Evolutionary conservation across 306 rosid species (phyloP), one percentile per base, ranked within the genome.

Genomic region (Dalbergia cochinchinensis): DNA sequence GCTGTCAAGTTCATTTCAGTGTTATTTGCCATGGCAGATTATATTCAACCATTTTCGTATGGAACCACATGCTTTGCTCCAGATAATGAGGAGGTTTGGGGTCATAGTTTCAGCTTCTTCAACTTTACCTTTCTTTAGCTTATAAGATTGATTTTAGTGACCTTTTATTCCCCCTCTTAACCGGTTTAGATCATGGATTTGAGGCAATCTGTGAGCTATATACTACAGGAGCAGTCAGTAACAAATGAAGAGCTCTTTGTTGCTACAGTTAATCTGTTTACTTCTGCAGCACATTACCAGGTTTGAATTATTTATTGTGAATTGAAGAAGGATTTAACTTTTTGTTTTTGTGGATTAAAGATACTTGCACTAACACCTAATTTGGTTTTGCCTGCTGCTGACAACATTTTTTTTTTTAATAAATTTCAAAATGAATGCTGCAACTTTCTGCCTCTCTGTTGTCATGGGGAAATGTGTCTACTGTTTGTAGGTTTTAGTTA

Each of bases 241-340:
- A 79, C 82, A 64, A 86, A 92, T 84, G 95, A 95, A 89, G 92
- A 91, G 80, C 94, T 95, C 71, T 89, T 94, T 82, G 89, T 87
- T 79, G 92, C 99, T 61, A 77, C 82, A 18, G 83, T 94, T 55
- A 90, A 90, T 81, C 69, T 94, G 74, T 87, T 92, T 50, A 88
- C 91, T 50, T 89, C 97, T 79, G 95, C 97, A 41, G 97, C 97
- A 18, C 82, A 76, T 77, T 80, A 85, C 87, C 97, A 95, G 97
- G 99, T 94, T 71, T 75, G 87, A 37, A 74, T 67, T 73, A 26
- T 8, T 15, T 58, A 51, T 60, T 19, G 71, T 77, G 42, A 20
- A 39, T 71, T 74, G 63, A 55, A 60, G 48, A 79, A 41, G 65
- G 5, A 37, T 66, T 11, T 67, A 22, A 63, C 26, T 2, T 4